Evolutionary conservation across 2,329 filamentous ascomycete species (phyloP).

Genomic region (Fusarium nygamai): DNA sequence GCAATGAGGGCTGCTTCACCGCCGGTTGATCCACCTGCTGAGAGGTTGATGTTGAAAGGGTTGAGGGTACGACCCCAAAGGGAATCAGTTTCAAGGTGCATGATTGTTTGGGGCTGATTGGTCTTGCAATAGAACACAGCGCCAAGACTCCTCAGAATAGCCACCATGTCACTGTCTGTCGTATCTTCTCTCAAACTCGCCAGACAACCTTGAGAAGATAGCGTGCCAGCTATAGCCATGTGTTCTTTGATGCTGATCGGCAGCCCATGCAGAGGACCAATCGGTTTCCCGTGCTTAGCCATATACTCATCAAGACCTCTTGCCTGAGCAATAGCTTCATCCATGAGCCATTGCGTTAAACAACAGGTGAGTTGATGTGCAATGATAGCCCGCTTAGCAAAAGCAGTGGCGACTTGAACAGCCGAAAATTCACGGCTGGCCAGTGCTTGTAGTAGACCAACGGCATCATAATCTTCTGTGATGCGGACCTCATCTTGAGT

Average conservation of each 20-base stretch:
- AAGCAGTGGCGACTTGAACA: slow-evolving; percentile 8
- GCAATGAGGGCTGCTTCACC: slow-evolving; percentile 55
- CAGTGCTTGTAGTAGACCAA: not conserved
- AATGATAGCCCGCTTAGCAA: slow-evolving; percentile 17
- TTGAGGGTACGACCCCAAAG: slow-evolving; percentile 68
- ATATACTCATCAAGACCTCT: slow-evolving; percentile 19
- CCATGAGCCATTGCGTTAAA: slow-evolving; percentile 22
- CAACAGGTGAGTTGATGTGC: slow-evolving; percentile 27
- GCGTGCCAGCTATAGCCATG: slow-evolving; percentile 13
- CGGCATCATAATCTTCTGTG: not conserved
- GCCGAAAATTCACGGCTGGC: not conserved
- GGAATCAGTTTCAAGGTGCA: slow-evolving; percentile 64
- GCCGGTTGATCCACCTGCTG: slow-evolving; percentile 69
- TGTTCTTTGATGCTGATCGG: slow-evolving; percentile 31
- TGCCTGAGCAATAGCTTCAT: slow-evolving; percentile 17
- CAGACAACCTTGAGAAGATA: not conserved
- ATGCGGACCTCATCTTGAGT: not conserved
- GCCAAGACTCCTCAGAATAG: slow-evolving; percentile 66
- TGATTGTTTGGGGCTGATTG: slow-evolving; percentile 64
- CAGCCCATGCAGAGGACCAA: slow-evolving; percentile 28
- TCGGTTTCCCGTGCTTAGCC: not conserved
- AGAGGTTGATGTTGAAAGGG: slow-evolving; percentile 65
- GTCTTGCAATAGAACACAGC: slow-evolving; percentile 75
- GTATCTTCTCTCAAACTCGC: slow-evolving; percentile 7
- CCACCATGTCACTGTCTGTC: slow-evolving; percentile 52